Base-by-base conservation (phyloP, 805 yeast species). In the Cyberlindnera samutprakarnensis region DNA sequence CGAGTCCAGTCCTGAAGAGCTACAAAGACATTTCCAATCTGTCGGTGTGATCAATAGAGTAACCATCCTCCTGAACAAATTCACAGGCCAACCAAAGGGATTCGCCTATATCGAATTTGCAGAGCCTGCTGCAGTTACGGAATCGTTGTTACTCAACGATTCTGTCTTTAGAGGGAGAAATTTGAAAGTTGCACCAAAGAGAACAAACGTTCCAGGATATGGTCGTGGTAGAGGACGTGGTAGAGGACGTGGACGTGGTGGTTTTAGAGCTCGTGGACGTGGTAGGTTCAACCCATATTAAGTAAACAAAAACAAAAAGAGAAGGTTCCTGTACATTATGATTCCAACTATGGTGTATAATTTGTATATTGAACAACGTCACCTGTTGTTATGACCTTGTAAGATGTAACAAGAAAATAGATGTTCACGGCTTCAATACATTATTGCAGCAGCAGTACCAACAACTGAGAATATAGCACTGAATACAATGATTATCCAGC, bases 61-160 rank as follows among this genome's bases (percentile, higher is more conserved):
- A 21, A 84, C 92, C 4, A 84, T 86, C 28, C 59, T 80, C 54
- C 64, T 72, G 35, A 83, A 85, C 58, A 79, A 77, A 54, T 57
- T 61, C 45, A 76, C 92, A 0, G 94, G 94, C 6, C 78, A 72
- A 41, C 92, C 95, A 27, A 80, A 80, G 56, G 95, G 95, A 1
- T 84, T 69, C 59, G 95, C 95, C 2, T 86, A 84, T 54, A 68
- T 86, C 40, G 95, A 86, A 54, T 86, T 84, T 50, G 70, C 76
- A n/a, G 81, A 72, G 47, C 69, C 73, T 10, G 65, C 67, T n/a
- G 64, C 69, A 10, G 87, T 83, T 6, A 62, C 70, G 14, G 65
- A 69, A 38, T 94, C 94, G 2, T 63, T 84, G 25, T 61, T 66
- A 12, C 61, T 79, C 39, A 75, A 83, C 47, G 90, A 80, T 19